These are phyloP conservation scores for Scedosporium aurantiacum DNA, from an alignment of 2,329 filamentous ascomycete genomes.

Conservation along the genomic window DNA sequence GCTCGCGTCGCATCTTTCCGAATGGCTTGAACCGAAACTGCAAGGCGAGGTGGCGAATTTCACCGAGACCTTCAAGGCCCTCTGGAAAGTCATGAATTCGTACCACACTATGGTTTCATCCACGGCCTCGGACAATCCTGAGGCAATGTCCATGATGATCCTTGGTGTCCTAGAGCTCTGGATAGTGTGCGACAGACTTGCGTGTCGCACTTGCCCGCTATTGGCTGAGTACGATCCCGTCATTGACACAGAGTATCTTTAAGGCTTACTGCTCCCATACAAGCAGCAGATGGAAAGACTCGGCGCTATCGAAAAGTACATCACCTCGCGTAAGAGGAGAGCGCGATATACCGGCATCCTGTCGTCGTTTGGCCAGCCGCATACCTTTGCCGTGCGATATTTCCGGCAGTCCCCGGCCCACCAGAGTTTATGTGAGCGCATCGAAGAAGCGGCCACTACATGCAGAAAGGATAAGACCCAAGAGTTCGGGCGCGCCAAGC, in stretches of 20 bases:
- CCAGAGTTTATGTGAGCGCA: conserved; percentile 22
- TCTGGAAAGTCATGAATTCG: neutral
- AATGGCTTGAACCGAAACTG: neutral
- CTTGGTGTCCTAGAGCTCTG: conserved; percentile 47
- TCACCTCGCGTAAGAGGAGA: neutral
- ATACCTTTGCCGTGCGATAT: conserved; percentile 12
- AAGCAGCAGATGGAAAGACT: conserved; percentile 35
- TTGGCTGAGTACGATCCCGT: conserved; percentile 35
- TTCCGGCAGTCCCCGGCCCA: conserved; percentile 17
- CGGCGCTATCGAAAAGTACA: conserved; percentile 32
- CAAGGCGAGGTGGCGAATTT: neutral
- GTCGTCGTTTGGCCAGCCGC: conserved; percentile 17
- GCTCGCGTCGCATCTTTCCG: neutral
- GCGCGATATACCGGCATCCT: conserved; percentile 19
- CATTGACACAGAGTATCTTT: conserved; percentile 26
- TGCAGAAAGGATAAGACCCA: conserved; percentile 17
- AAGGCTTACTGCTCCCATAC: conserved; percentile 32
- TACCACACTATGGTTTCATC: neutral
- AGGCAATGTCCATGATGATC: conserved; percentile 40
- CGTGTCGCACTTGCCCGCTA: conserved; percentile 24
- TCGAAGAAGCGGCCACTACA: conserved; percentile 25
- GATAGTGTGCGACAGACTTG: conserved; percentile 42
- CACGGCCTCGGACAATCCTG: conserved; percentile 21
- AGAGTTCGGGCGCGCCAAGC: conserved; percentile 20
- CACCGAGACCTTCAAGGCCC: neutral